These are phyloP conservation scores for Sordariomycetes sp. DNA, from an alignment of 2,329 filamentous ascomycete genomes.

Conservation along the genomic window DNA sequence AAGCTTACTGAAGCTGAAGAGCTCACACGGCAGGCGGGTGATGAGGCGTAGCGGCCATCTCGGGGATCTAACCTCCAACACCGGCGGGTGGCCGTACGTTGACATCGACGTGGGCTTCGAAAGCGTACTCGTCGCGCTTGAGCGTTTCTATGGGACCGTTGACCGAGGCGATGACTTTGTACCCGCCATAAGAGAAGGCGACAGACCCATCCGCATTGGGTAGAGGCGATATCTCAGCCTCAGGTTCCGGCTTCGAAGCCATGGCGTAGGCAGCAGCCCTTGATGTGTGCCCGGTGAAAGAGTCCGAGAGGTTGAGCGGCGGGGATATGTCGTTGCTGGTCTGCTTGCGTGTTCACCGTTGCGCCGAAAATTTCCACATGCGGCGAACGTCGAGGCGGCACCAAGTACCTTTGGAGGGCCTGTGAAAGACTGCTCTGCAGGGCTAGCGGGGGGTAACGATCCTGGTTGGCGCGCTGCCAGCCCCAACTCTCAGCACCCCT, in stretches of 20 bases:
- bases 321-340: neutral
- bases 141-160: conserved; percentile 89
- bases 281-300: neutral
- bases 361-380: neutral
- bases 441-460: no score
- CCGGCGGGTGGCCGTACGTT: conserved; percentile 77
- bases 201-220: conserved; percentile 69
- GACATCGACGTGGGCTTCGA: conserved; percentile 84
- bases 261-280: conserved; percentile 16
- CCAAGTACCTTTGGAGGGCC: neutral
- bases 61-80: conserved; percentile 50
- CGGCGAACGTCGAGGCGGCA: neutral
- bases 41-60: neutral
- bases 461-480: neutral
- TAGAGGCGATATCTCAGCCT: conserved; percentile 43
- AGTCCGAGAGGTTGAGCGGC: neutral
- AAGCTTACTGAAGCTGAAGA: neutral
- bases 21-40: neutral
- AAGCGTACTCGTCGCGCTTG: conserved; percentile 78
- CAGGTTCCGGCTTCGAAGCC: conserved; percentile 27
- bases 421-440: no score
- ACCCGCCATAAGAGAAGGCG: conserved; percentile 61
- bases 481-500: neutral
- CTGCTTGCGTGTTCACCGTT: neutral
- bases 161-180: conserved; percentile 70